phyloP scores from a whole-genome alignment of 2,329 filamentous ascomycete species.

The Venturia carpophila region DNA sequence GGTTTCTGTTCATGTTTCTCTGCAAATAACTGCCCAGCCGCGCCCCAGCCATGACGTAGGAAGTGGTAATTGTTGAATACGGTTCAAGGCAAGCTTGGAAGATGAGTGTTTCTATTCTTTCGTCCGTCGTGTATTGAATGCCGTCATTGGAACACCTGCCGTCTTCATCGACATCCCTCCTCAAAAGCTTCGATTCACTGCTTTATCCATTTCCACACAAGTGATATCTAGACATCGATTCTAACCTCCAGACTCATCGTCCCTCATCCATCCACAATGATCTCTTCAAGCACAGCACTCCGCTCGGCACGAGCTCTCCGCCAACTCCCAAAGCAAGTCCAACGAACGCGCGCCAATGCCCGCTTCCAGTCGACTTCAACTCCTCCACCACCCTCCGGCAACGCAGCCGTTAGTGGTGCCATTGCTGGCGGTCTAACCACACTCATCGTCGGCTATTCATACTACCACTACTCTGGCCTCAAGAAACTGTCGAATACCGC shows the following conservation, averaged over 20 bases:
- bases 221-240: neutral
- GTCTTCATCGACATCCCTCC: neutral
- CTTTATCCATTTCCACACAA: neutral
- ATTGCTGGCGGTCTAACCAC: slow-evolving; percentile 43
- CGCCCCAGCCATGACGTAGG: slow-evolving; percentile 2
- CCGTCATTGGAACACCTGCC: neutral
- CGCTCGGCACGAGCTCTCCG: slow-evolving; percentile 23
- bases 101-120: neutral
- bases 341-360: slow-evolving; percentile 21
- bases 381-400: slow-evolving; percentile 29
- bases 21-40: neutral
- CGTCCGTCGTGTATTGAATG: neutral
- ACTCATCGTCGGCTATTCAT: slow-evolving; percentile 41
- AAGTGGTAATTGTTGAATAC: neutral
- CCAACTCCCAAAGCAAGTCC: slow-evolving; percentile 14
- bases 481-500: slow-evolving; percentile 42
- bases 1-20: neutral
- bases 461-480: slow-evolving; percentile 48
- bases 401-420: slow-evolving; percentile 36
- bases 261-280: slow-evolving; percentile 20
- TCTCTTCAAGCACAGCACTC: slow-evolving; percentile 25
- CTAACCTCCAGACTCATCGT: neutral
- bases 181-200: neutral
- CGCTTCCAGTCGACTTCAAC: slow-evolving; percentile 28
- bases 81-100: neutral